Conservation (phyloP, 1,284 basidiomycete species). For the Sanghuangporus weigelae region DNA sequence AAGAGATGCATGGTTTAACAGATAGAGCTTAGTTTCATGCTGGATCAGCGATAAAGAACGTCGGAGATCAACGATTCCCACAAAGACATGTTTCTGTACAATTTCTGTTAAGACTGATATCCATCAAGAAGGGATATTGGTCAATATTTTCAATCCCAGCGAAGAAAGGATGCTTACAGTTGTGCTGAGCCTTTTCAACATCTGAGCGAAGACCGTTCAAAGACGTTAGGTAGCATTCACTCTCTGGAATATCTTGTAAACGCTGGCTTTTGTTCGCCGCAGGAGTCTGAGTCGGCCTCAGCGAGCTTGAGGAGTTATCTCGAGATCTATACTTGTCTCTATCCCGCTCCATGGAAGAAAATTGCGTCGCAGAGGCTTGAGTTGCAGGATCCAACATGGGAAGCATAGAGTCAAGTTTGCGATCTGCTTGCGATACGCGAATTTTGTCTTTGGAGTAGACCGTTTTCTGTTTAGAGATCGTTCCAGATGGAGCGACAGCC, state of each 20-base stretch:
- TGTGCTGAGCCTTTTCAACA: conserved; percentile 58
- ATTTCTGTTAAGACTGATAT: conserved; percentile 77
- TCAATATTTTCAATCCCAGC: neutral
- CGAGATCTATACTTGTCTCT: neutral
- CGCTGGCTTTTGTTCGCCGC: conserved; percentile 19
- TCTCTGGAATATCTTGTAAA: conserved; percentile 66
- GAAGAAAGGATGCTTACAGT: conserved; percentile 44
- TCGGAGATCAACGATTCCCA: conserved; percentile 83
- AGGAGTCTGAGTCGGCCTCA: neutral
- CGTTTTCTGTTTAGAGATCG: conserved; percentile 33
- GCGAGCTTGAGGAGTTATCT: neutral
- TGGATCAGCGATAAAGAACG: conserved; percentile 82
- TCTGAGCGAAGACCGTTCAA: conserved; percentile 63
- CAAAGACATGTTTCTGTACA: conserved; percentile 84
- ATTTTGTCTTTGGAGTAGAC: conserved; percentile 85
- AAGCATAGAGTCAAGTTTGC: conserved; percentile 94
- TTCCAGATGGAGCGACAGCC: neutral
- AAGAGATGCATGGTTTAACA: conserved; percentile 81
- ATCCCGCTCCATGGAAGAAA: neutral
- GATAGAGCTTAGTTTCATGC: conserved; percentile 82
- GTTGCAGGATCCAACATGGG: conserved; percentile 48
- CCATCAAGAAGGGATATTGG: neutral
- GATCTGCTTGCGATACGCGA: conserved; percentile 80
- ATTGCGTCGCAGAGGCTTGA: conserved; percentile 25
- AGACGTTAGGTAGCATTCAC: conserved; percentile 78